Base-by-base conservation (phyloP, 2,329 filamentous ascomycete genomes). In the Diaporthe aspalathi region DNA sequence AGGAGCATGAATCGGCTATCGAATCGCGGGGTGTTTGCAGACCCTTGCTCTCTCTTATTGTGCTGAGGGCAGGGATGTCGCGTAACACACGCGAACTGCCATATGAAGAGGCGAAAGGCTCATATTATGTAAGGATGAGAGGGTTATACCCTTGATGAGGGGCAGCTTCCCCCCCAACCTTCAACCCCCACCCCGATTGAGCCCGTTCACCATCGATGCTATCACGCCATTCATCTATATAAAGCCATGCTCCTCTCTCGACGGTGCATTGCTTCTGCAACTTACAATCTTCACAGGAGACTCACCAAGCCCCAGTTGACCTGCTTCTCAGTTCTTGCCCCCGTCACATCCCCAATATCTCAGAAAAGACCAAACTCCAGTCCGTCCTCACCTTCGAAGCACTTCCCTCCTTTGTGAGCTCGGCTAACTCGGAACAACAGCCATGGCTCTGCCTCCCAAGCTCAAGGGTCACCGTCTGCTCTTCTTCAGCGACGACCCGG, bases 371-470 rank as follows among this genome's bases (percentile, higher is more conserved):
- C 16, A 6, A 57, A 50, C 27, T 72, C 56, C 29, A 72, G 70
- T 72, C 22, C 3, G 70, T 69, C 38, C 47, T 50, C 20, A 5
- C 29, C 60, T 20, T 2, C n/a, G 6, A 12, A 22, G 14, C 32
- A 43, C 22, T n/a, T 40, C 3, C 24, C 35, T 2, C 12, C 35
- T 8, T 12, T 65, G 35, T 24, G 20, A 52, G 45, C 53, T 62
- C 57, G 35, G 57, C 47, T 52, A 63, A 53, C 22, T 56, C 70
- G 22, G 1, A 8, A 11, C 22, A 32, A 49, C 57, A 73, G 68
- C 73, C 67, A 95, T 95, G 93, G 91, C 93, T 38, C 87, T 95
- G 76, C 89, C 92, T 75, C 93, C 93, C 75, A 93, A 92, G 79
- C 94, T 93, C 83, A 91, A 90, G 20, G 93, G 89, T 74, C 91